Conservation (phyloP, 1,284 basidiomycete genomes). For the Neolentinus lepideus region DNA sequence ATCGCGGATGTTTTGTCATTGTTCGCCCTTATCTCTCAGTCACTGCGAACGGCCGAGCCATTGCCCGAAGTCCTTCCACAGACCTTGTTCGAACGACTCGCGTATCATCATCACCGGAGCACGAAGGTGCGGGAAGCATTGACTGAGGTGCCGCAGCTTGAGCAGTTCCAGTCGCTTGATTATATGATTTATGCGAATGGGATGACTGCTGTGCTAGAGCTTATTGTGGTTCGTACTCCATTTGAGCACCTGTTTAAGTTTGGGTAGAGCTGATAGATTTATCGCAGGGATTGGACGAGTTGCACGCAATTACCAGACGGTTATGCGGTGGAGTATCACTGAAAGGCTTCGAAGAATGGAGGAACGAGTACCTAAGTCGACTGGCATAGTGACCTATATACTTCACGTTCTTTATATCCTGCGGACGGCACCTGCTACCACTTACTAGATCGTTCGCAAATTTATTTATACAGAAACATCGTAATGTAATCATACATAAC, state of each 20-base stretch:
- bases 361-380: constrained; percentile 15
- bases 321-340: constrained; percentile 42
- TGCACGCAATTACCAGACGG: constrained; percentile 30
- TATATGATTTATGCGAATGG: constrained; percentile 41
- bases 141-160: background rate
- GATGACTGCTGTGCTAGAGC: constrained; percentile 35
- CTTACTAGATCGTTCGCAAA: too few species aligned
- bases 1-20: constrained; percentile 38
- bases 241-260: background rate
- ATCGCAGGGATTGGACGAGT: constrained; percentile 36
- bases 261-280: background rate
- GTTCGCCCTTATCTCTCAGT: constrained; percentile 37
- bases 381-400: too few species aligned
- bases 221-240: constrained; percentile 28
- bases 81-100: constrained; percentile 34
- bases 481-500: too few species aligned
- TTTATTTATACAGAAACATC: too few species aligned
- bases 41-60: constrained; percentile 38
- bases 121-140: constrained; percentile 11
- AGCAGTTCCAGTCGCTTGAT: constrained; percentile 25
- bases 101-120: constrained; percentile 29
- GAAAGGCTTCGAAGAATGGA: constrained; percentile 36
- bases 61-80: constrained; percentile 36
- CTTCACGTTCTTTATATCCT: too few species aligned
- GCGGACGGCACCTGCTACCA: too few species aligned